Conservation (phyloP, 164 flowering plant species). For the Berberis thunbergii region DNA sequence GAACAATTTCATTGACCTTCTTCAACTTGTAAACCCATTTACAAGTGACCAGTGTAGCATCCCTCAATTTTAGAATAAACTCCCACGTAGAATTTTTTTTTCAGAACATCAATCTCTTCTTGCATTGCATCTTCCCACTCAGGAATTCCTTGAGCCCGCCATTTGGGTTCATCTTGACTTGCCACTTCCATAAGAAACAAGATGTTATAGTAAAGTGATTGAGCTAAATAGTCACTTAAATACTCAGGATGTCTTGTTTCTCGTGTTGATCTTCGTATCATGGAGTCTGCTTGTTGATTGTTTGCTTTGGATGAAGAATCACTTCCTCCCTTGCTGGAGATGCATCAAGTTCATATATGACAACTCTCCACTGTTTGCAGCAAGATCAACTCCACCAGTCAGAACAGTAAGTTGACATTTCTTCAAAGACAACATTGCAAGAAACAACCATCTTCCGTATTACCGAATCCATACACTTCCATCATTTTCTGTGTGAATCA, state of each 20-base stretch:
- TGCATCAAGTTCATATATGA: background rate
- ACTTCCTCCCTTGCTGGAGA: background rate
- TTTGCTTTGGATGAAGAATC: too few species aligned
- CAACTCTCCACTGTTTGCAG: background rate
- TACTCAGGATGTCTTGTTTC: background rate
- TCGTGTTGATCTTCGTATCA: conserved; percentile 3
- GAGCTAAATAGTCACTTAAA: background rate
- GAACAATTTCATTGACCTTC: conserved; percentile 10
- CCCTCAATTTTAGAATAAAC: conserved; percentile 3
- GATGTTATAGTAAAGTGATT: conserved; percentile 1
- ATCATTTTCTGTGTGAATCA: background rate
- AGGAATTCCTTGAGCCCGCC: conserved; percentile 2
- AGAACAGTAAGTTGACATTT: background rate
- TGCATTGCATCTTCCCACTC: background rate
- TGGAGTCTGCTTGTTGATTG: background rate
- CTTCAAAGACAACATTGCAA: conserved; percentile 5
- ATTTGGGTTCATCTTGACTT: background rate
- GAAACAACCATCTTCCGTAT: background rate
- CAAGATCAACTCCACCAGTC: background rate
- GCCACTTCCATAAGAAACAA: background rate
- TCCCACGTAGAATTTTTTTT: conserved; percentile 8
- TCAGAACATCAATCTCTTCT: background rate
- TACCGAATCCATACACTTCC: background rate
- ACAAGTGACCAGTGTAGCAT: conserved; percentile 3
- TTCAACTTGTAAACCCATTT: conserved; percentile 8